Percentiles rank a stretch among this genome's conserved stretches.
These are phyloP conservation scores for Prunus mira DNA, from an alignment of 306 rosid species.

Conservation along the genomic window DNA sequence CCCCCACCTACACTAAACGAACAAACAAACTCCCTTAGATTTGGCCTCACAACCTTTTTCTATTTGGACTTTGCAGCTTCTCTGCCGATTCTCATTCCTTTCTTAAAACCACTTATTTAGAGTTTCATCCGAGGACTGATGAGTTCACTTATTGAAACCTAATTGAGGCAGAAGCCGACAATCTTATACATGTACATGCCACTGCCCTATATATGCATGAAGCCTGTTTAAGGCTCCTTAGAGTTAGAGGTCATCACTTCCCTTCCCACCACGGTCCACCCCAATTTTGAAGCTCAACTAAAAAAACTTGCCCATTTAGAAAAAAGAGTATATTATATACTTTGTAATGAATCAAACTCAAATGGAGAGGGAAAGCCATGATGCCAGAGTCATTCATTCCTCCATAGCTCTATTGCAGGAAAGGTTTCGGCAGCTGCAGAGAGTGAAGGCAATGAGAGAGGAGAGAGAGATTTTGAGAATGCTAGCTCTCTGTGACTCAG, in stretches of 20 bases:
- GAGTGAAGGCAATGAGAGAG: constrained; percentile 84
- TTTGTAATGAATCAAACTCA: not conserved
- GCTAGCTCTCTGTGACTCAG: constrained; percentile 14
- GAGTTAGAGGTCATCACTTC: constrained; percentile 4
- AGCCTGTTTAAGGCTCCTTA: constrained; percentile 6
- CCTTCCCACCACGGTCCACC: not conserved
- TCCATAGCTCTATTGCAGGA: constrained; percentile 86
- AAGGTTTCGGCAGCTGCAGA: constrained; percentile 77
- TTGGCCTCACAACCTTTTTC: constrained; percentile 66
- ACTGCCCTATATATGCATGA: constrained; percentile 10
- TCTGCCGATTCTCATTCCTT: constrained; percentile 66
- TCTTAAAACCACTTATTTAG: constrained; percentile 24
- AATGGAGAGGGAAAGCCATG: constrained; percentile 57
- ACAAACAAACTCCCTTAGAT: constrained; percentile 38
- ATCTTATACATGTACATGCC: constrained; percentile 18
- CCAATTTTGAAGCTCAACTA: not conserved
- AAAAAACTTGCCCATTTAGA: too few species aligned
- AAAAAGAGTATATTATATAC: not conserved
- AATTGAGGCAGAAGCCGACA: constrained; percentile 23
- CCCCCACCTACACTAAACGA: constrained; percentile 32
- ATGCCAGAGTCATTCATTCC: constrained; percentile 38
- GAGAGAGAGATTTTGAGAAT: constrained; percentile 57
- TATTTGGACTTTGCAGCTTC: constrained; percentile 56
- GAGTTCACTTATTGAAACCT: not conserved
- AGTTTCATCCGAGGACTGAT: constrained; percentile 37